A percentile compares a stretch with the other conserved stretches of the same genome.
Conservation (phyloP, 108 stramenopile genomes). For the Cyclotella sp. region DNA sequence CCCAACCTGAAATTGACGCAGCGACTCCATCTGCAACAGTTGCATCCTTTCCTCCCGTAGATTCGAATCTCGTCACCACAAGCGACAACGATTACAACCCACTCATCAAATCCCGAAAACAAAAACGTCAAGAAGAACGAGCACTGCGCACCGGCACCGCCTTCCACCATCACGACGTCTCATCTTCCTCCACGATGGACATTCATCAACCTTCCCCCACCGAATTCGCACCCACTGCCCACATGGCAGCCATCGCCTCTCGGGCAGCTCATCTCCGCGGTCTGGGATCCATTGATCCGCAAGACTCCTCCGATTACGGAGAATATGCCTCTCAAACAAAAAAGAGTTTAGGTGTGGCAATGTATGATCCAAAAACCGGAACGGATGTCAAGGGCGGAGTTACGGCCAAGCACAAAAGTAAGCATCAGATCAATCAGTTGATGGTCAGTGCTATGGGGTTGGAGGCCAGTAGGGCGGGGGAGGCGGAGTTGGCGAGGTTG, state of each 20-base stretch:
- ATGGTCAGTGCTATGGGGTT: constrained; percentile 56
- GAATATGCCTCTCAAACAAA: neutral
- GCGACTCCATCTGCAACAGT: neutral
- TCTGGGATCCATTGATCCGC: neutral
- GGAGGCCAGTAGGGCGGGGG: constrained; percentile 52
- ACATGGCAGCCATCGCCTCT: constrained; percentile 51
- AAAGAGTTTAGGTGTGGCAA: constrained; percentile 27
- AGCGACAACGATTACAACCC: constrained; percentile 2
- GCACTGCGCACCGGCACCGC: constrained; percentile 41
- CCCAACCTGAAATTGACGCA: neutral
- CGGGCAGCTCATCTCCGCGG: constrained; percentile 38
- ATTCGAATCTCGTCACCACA: neutral
- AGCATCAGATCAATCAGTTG: constrained; percentile 56
- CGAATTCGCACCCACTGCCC: constrained; percentile 51
- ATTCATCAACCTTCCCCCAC: constrained; percentile 48
- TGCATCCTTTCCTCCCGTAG: neutral
- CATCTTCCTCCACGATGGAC: constrained; percentile 26
- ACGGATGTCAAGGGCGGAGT: constrained; percentile 47
- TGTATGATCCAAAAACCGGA: constrained; percentile 55
- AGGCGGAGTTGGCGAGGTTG: constrained; percentile 48
- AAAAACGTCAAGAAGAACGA: constrained; percentile 44
- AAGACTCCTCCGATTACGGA: constrained; percentile 14
- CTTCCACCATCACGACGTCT: constrained; percentile 18
- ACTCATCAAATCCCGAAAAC: constrained; percentile 37
- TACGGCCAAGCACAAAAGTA: constrained; percentile 48